Base-by-base conservation (phyloP, 2,329 filamentous ascomycete species). In the Sporothrix pseudoabietina region DNA sequence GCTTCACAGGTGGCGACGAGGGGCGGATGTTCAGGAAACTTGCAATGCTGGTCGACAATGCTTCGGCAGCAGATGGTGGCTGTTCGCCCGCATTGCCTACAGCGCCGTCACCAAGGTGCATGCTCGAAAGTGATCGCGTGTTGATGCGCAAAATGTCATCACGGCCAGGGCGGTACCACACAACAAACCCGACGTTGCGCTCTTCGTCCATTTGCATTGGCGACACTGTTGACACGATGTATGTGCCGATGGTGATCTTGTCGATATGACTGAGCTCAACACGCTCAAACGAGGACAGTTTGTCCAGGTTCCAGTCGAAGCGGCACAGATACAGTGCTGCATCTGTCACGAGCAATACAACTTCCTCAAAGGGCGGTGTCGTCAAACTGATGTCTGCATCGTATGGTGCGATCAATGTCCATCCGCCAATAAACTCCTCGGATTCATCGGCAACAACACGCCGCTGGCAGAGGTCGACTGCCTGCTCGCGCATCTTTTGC, bases 231-330 rank as follows among this genome's bases (percentile, higher is more conserved):
- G 92, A 95, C 0, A 94, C 97, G 78, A 99, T 92, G 79, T 98
- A 99, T 0, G 93, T 91, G 26, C 96, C 96, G 74, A 91, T 88
- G 78, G 90, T 90, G 77, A 99, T 89, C 32, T 87, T 86, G 1
- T 87, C 86, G 49, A 99, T 84, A 73, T 93, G 92, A 26, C 88
- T 86, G 8, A 98, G 85, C 73, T 92, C 90, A 16, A 98, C 90
- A 8, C 94, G 87, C 82, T 98, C 94, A 80, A 98, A 98, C 0
- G 92, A 94, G 14, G 92, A 91, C 1, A 99, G 93, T 80, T 98
- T 98, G 82, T 98, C 96, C 8, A 94, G 91, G 75, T 92, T 92
- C 94, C 95, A 98, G 81, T 98, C 94, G 77, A 98, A 94, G 16
- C 93, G 90, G 80, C 94, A 98, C 75, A 93, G 90, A 79, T 98